These are phyloP conservation scores for Pythium apleroticum DNA, from an alignment of 352 stramenopile species.

Conservation along the genomic window DNA sequence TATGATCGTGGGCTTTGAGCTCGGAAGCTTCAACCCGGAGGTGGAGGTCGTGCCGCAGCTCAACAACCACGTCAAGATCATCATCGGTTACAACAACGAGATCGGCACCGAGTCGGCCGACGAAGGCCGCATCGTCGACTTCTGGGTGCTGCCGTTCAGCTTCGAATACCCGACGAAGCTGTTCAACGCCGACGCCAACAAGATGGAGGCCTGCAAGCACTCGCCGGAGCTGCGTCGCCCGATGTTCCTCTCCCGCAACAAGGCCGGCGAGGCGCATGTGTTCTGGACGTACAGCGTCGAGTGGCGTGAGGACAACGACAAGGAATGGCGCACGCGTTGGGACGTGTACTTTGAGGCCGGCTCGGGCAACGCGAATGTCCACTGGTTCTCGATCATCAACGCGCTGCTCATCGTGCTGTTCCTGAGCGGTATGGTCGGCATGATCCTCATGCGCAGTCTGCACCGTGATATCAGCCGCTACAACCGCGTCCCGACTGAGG, in stretches of 20 bases:
- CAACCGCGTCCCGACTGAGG: slow-evolving; percentile 95
- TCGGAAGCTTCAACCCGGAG: slow-evolving; percentile 90
- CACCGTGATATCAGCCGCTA: slow-evolving; percentile 98
- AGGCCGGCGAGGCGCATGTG: slow-evolving; percentile 81
- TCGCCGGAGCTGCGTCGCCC: slow-evolving; percentile 60
- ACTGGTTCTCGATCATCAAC: slow-evolving; percentile 99
- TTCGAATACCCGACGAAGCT: slow-evolving; percentile 91
- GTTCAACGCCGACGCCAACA: slow-evolving; percentile 59
- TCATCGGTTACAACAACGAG: slow-evolving; percentile 96
- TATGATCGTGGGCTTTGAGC: slow-evolving; percentile 81
- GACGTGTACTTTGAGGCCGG: slow-evolving; percentile 97
- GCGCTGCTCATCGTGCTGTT: slow-evolving; percentile 99
- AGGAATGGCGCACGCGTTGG: slow-evolving; percentile 98
- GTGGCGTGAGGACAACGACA: slow-evolving; percentile 94
- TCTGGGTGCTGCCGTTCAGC: slow-evolving; percentile 97
- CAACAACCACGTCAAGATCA: slow-evolving; percentile 99
- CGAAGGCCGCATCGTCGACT: slow-evolving; percentile 97
- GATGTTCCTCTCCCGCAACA: slow-evolving; percentile 84
- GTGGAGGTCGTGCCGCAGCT: slow-evolving; percentile 90
- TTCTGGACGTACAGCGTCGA: slow-evolving; percentile 98
- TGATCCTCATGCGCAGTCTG: slow-evolving; percentile 98
- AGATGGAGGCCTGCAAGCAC: slow-evolving; percentile 77
- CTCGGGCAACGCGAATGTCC: slow-evolving; percentile 93
- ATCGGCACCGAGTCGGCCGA: slow-evolving; percentile 57
- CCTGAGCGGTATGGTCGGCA: slow-evolving; percentile 98